A percentile compares a stretch with the other conserved stretches of the same genome.
Evolutionary conservation across 2,329 filamentous ascomycete genomes (phyloP).

Genomic region (Trichoderma gracile): DNA sequence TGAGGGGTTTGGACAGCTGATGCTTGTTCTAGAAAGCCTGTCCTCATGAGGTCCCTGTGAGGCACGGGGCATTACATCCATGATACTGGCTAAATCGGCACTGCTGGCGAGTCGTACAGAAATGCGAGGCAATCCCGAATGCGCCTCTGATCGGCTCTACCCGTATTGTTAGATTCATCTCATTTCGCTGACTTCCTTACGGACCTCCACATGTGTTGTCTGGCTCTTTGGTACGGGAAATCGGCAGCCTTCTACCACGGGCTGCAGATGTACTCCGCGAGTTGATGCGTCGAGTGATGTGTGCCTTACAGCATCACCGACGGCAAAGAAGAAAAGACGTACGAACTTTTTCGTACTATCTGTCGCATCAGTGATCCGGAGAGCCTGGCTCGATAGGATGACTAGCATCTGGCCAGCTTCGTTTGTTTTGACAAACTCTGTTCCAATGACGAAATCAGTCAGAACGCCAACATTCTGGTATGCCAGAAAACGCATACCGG

Average conservation of each 20-base stretch:
- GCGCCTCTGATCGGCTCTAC: not conserved
- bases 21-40: conserved; percentile 13
- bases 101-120: not conserved
- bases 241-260: not conserved
- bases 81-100: not conserved
- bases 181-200: conserved; percentile 9
- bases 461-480: not conserved
- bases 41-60: not conserved
- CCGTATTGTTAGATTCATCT: not conserved
- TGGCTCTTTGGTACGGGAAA: not conserved
- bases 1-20: not conserved
- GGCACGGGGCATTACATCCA: not conserved
- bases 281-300: not conserved
- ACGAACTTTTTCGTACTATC: no score
- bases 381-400: not conserved
- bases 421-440: not conserved
- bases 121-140: not conserved
- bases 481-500: not conserved
- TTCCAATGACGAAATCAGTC: not conserved
- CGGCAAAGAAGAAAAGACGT: not conserved
- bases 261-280: not conserved
- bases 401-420: not conserved
- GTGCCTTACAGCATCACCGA: not conserved
- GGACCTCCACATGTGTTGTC: no score
- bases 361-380: not conserved